Conservation (phyloP, 352 stramenopile genomes). For the Phytophthora sp. region DNA sequence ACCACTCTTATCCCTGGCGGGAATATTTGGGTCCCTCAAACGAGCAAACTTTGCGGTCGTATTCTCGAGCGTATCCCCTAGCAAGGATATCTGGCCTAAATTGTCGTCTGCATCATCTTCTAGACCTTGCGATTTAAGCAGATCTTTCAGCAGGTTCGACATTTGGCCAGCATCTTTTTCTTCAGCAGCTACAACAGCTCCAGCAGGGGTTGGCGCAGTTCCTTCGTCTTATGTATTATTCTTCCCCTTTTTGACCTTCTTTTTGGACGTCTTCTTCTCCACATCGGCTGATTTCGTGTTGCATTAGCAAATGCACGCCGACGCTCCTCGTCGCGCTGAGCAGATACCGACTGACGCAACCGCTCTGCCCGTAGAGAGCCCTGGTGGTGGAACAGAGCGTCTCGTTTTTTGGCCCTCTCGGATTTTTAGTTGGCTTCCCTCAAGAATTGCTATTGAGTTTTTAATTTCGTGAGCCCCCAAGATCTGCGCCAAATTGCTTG, state of each 20-base stretch:
- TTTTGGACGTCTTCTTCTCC: conserved; percentile 15
- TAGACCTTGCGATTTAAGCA: neutral
- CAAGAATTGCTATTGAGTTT: too few species aligned
- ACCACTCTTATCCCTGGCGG: conserved; percentile 2
- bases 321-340: conserved; percentile 13
- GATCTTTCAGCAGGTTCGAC: conserved; percentile 5
- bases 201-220: neutral
- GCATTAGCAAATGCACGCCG: conserved; percentile 1
- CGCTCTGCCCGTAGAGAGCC: conserved; percentile 6
- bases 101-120: neutral
- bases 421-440: conserved; percentile 12
- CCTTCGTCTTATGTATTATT: neutral
- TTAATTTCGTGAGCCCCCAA: too few species aligned
- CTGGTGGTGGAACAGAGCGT: conserved; percentile 11
- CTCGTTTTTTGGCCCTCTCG: conserved; percentile 3
- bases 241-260: conserved; percentile 38
- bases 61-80: conserved; percentile 8
- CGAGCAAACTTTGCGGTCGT: conserved; percentile 14
- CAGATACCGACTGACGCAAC: conserved; percentile 4
- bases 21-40: conserved; percentile 14
- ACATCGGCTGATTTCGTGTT: neutral
- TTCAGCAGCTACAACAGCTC: neutral
- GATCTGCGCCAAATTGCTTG: conserved; percentile 19
- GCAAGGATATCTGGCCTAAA: neutral
- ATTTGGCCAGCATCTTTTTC: neutral